Evolutionary conservation across 2,329 filamentous ascomycete species (phyloP).

Genomic region (Fusarium torulosum): DNA sequence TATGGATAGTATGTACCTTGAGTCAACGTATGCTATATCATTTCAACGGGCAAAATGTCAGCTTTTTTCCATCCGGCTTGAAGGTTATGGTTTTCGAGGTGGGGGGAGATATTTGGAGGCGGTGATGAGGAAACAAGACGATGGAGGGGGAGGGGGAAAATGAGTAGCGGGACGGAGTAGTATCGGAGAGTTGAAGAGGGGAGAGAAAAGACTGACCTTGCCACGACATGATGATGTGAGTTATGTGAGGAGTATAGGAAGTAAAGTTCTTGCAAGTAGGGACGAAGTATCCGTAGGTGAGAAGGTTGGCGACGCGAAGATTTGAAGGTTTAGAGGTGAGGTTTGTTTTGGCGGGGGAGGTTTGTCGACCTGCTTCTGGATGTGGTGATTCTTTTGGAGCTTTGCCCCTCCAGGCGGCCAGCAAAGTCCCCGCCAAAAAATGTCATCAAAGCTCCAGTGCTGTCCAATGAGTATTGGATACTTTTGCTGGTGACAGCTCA

Average conservation of each 20-base stretch:
- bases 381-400: constrained; percentile 43
- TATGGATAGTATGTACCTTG: constrained; percentile 57
- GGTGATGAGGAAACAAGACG: constrained; percentile 36
- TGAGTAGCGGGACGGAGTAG: constrained; percentile 12
- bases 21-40: constrained; percentile 63
- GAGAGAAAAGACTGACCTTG: constrained; percentile 68
- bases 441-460: constrained; percentile 26
- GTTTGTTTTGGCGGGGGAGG: constrained; percentile 41
- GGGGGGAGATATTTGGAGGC: constrained; percentile 46
- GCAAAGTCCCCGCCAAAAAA: constrained; percentile 40
- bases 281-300: constrained; percentile 12
- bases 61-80: constrained; percentile 21
- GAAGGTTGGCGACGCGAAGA: constrained; percentile 40
- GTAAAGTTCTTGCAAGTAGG: constrained; percentile 11
- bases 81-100: constrained; percentile 28
- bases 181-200: constrained; percentile 1
- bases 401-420: constrained; percentile 42
- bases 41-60: constrained; percentile 25
- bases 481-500: constrained; percentile 16
- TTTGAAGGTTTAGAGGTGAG: constrained; percentile 36
- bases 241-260: constrained; percentile 26
- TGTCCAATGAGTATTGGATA: constrained; percentile 36
- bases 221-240: constrained; percentile 73
- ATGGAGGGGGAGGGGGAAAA: constrained; percentile 37
- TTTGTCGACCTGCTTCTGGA: constrained; percentile 33